Conservation (phyloP, 768 basidiomycete species). For the Hemileccinum rubropunctum region DNA sequence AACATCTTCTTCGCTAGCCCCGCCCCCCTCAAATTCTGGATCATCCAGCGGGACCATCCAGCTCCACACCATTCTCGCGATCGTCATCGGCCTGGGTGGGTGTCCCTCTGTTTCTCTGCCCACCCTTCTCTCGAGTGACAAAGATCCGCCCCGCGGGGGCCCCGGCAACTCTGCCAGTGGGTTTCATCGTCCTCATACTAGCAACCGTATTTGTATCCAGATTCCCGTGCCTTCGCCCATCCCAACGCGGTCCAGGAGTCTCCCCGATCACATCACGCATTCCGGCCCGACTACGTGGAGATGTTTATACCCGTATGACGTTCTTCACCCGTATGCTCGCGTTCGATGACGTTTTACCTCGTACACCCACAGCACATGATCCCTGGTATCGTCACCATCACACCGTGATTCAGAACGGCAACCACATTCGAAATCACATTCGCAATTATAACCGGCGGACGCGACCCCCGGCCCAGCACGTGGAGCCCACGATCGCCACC, state of each 20-base stretch:
- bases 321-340: too few relatives aligned
- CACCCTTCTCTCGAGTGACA: background rate
- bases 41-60: conserved; percentile 4
- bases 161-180: conserved; percentile 1
- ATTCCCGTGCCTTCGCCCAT: background rate
- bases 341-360: too few relatives aligned
- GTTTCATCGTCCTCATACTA: conserved; percentile 11
- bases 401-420: too few relatives aligned
- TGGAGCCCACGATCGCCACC: background rate
- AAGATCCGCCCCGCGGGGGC: too few relatives aligned
- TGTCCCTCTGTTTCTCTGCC: background rate
- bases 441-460: background rate
- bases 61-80: conserved; percentile 6
- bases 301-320: too few relatives aligned
- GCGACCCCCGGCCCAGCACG: background rate
- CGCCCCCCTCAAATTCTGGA: background rate
- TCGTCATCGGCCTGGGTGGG: conserved; percentile 16
- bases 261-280: background rate
- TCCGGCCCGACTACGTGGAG: too few relatives aligned
- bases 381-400: too few relatives aligned
- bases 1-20: background rate
- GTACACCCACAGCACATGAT: too few relatives aligned
- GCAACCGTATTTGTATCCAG: conserved; percentile 1
- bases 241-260: too few relatives aligned
- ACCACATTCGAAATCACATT: too few relatives aligned